Percentiles rank a stretch among this genome's conserved stretches.
Evolutionary conservation across 2,329 filamentous ascomycete genomes (phyloP).

Genomic region (Sordariomycetes sp.): DNA sequence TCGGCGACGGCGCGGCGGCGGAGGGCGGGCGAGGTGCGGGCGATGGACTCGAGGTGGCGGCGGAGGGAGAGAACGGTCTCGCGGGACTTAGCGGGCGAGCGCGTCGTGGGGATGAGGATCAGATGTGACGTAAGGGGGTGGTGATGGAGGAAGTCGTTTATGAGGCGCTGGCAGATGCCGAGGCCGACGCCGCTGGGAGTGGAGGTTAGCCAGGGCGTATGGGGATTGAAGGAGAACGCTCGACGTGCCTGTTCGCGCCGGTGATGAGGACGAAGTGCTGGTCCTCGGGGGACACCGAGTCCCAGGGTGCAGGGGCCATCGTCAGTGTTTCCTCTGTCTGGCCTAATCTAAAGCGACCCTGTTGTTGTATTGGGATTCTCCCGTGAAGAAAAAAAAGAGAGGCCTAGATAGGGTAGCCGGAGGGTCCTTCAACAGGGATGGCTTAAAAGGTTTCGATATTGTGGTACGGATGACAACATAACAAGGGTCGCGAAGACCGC

Average conservation of each 20-base stretch:
- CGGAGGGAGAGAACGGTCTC: constrained; percentile 59
- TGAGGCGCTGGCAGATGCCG: constrained; percentile 71
- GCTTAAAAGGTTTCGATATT: too few species aligned
- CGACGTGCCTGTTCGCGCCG: constrained; percentile 71
- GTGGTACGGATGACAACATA: too few species aligned
- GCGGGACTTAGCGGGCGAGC: constrained; percentile 60
- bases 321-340: neutral
- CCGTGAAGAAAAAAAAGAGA: neutral
- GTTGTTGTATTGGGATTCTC: neutral
- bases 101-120: constrained; percentile 74
- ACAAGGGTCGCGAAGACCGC: too few species aligned
- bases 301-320: constrained; percentile 21
- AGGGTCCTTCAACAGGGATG: too few species aligned
- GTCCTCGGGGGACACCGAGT: constrained; percentile 23
- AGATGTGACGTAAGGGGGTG: constrained; percentile 59
- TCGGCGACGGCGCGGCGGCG: constrained; percentile 22
- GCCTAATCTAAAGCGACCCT: neutral
- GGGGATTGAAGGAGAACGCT: neutral
- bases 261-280: constrained; percentile 64
- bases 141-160: constrained; percentile 75
- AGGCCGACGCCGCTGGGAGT: constrained; percentile 69
- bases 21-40: constrained; percentile 24
- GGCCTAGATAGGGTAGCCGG: neutral
- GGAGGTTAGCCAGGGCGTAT: neutral
- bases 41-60: constrained; percentile 44